Base-by-base conservation (phyloP, 306 rosid genomes). In the Glycine tomentella region DNA sequence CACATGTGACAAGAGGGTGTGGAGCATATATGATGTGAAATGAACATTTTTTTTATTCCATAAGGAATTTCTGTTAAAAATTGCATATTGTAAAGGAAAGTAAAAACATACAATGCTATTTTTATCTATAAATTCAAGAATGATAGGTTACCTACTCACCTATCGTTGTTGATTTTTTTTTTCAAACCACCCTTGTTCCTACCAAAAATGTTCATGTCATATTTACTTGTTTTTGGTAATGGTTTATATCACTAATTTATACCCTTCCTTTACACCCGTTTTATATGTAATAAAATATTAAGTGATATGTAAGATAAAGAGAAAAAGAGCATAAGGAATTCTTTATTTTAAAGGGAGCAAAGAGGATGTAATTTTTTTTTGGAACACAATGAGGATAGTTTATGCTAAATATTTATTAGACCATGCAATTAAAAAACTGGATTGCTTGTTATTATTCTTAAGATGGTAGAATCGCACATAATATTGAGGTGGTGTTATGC, bases 401-500 rank as follows among this genome's bases (percentile, higher is more conserved):
- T n/a, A n/a, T n/a, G n/a, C n/a, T n/a, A n/a, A n/a, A n/a, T n/a
- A n/a, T n/a, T n/a, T n/a, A n/a, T n/a, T n/a, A n/a, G 31, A 15
- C 3, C 61, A 3, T 14, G 58, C 58, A 40, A 66, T 9, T 9
- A 1, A 7, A 33, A 12, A 68, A 68, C 12, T 40, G 33, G 7
- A 3, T 56, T 56, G 11, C 52, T 67, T 4, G 44, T 40, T n/a
- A 25, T 55, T 48, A 36, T 75, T 57, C 63, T 59, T 80, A 50
- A 63, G 25, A 55, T 31, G 46, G 46, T 68, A 74, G 55, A 46
- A 36, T 62, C 38, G 34, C 31, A 42, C 76, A 49, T 34, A 13
- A 44, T 53, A 65, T 17, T 72, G 49, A 80, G 38, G 55, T 50
- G 34, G 9, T 46, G n/a, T 64, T 51, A 55, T 34, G 36, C n/a